Conservation (phyloP, 83 land plant species). For the Picea engelmannii region DNA sequence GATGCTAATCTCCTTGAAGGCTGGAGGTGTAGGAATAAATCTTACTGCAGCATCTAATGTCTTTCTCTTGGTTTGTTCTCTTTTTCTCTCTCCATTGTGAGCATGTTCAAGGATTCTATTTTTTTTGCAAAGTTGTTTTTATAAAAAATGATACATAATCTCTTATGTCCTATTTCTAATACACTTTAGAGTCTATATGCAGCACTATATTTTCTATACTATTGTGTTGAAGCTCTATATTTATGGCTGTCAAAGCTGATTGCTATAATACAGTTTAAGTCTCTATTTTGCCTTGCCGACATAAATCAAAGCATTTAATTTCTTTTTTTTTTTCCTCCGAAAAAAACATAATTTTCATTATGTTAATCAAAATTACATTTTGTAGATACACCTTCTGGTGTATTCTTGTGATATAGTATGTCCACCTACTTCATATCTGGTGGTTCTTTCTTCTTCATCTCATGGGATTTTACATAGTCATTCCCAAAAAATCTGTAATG, state of each 20-base stretch:
- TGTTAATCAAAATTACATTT: too few relatives aligned
- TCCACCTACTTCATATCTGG: too few relatives aligned
- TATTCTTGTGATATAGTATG: too few relatives aligned
- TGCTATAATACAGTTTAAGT: too few relatives aligned
- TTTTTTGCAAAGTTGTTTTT: neutral
- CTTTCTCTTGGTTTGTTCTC: slow-evolving; percentile 77
- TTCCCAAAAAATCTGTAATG: too few relatives aligned
- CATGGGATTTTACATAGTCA: too few relatives aligned
- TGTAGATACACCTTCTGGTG: too few relatives aligned
- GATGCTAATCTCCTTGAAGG: slow-evolving; percentile 91
- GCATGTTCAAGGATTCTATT: neutral
- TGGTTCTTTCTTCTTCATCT: too few relatives aligned
- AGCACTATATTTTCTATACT: neutral
- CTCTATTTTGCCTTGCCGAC: too few relatives aligned
- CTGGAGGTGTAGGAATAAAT: slow-evolving; percentile 98
- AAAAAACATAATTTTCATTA: too few relatives aligned
- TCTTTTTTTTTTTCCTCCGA: too few relatives aligned
- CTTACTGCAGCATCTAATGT: slow-evolving; percentile 97
- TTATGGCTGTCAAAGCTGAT: neutral
- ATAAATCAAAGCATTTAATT: too few relatives aligned
- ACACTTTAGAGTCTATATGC: neutral
- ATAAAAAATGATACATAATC: neutral
- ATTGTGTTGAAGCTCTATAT: neutral
- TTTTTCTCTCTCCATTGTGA: neutral
- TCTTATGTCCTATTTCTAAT: neutral